phyloP scores from a whole-genome alignment of 345 rosid species.

The Populus euphratica region DNA sequence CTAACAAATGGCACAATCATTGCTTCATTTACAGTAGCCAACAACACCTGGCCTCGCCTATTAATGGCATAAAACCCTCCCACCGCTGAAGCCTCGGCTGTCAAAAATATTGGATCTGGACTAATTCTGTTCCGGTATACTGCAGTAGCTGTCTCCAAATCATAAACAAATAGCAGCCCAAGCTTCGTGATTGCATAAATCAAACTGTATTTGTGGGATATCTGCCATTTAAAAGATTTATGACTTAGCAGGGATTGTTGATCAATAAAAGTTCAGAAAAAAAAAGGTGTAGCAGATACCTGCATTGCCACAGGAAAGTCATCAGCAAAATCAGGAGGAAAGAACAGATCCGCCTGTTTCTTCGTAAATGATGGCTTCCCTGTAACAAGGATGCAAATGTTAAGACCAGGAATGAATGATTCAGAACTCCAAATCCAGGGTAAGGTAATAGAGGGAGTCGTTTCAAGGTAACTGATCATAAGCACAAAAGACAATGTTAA shows the following conservation, averaged over 20 bases:
- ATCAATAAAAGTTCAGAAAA: neutral
- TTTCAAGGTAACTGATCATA: neutral
- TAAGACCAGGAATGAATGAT: neutral
- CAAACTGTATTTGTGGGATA: constrained; percentile 90
- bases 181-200: constrained; percentile 94
- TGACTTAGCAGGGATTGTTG: neutral
- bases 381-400: constrained; percentile 19
- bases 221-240: constrained; percentile 41
- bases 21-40: constrained; percentile 93
- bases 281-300: constrained; percentile 39
- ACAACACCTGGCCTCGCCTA: constrained; percentile 50
- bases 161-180: constrained; percentile 94
- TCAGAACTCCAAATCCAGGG: neutral
- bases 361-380: constrained; percentile 92
- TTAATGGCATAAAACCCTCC: constrained; percentile 96
- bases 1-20: constrained; percentile 94
- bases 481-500: neutral
- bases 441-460: neutral
- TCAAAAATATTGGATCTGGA: constrained; percentile 98
- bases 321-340: constrained; percentile 97
- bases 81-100: constrained; percentile 80
- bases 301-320: constrained; percentile 99
- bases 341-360: constrained; percentile 97
- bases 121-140: constrained; percentile 95
- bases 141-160: constrained; percentile 95